A percentile compares a stretch with the other conserved stretches of the same genome.
These are phyloP conservation scores for Solioccasus polychromus DNA, from an alignment of 768 basidiomycete species.

Conservation along the genomic window DNA sequence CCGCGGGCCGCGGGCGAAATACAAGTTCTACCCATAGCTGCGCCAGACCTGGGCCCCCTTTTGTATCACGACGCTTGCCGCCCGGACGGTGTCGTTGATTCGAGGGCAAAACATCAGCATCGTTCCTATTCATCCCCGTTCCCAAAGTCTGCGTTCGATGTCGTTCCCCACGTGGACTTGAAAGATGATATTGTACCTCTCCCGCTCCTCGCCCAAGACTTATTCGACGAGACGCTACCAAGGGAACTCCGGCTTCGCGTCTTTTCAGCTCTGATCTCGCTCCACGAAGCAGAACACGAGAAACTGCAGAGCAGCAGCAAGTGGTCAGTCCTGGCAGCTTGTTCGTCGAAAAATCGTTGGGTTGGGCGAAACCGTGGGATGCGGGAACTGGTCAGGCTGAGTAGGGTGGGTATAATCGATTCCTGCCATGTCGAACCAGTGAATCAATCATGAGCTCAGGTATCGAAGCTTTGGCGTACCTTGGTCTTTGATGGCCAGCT, in stretches of 20 bases:
- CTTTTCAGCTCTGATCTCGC: constrained; percentile 49
- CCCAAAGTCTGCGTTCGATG: constrained; percentile 59
- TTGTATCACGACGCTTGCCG: constrained; percentile 18
- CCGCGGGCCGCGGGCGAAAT: constrained; percentile 12
- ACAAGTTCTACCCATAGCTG: constrained; percentile 7
- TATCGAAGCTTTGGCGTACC: constrained; percentile 72
- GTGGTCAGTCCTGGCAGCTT: constrained; percentile 63
- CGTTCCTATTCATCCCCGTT: constrained; percentile 66
- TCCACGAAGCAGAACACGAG: constrained; percentile 60
- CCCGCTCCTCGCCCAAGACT: constrained; percentile 42
- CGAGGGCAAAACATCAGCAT: constrained; percentile 52
- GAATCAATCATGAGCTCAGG: constrained; percentile 42
- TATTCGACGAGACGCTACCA: constrained; percentile 71
- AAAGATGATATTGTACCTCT: constrained; percentile 53
- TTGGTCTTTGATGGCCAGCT: constrained; percentile 84
- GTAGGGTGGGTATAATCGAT: constrained; percentile 56
- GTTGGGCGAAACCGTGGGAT: constrained; percentile 72
- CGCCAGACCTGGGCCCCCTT: constrained; percentile 4
- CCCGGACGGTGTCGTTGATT: constrained; percentile 14
- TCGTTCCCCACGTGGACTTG: constrained; percentile 44
- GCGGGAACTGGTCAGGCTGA: constrained; percentile 74
- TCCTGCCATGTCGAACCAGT: constrained; percentile 11
- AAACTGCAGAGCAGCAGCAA: constrained; percentile 41
- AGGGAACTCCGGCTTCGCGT: constrained; percentile 66
- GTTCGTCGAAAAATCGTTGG: constrained; percentile 64